Evolutionary conservation across 2,329 filamentous ascomycete species (phyloP).

Genomic region (Aureobasidium sp.): DNA sequence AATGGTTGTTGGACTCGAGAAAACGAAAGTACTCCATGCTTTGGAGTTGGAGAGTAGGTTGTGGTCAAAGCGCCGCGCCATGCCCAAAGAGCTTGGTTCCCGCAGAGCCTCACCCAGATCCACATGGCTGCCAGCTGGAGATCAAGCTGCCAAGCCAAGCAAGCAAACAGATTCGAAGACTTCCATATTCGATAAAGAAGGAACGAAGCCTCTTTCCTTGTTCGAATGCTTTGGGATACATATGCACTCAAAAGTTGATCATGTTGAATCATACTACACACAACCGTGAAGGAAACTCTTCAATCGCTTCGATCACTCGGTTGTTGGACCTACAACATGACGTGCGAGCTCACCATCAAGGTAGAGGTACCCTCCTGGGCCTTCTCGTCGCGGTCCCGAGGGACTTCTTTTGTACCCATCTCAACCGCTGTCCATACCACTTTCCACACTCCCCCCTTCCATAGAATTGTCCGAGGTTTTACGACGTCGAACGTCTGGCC

Average conservation of each 20-base stretch:
- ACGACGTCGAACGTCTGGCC: not conserved
- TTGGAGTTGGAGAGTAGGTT: not conserved
- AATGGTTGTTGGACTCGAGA: not conserved
- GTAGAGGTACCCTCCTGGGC: not conserved
- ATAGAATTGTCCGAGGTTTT: not conserved
- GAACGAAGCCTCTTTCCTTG: not conserved
- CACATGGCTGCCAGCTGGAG: not conserved
- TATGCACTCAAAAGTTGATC: not conserved
- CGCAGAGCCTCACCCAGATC: not conserved
- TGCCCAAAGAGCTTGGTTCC: not conserved
- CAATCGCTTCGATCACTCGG: not conserved
- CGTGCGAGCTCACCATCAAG: slow-evolving; percentile 12
- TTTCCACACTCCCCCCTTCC: not conserved
- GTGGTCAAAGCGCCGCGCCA: slow-evolving; percentile 1
- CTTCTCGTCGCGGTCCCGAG: not conserved
- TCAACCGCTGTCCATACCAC: not conserved
- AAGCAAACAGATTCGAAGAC: not conserved
- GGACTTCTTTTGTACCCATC: not conserved
- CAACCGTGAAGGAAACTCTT: not conserved
- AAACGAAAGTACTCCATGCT: not conserved
- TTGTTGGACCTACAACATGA: not conserved
- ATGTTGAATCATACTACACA: not conserved
- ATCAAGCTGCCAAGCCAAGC: not conserved
- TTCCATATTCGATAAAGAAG: not conserved
- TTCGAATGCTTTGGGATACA: not conserved